phyloP scores from a whole-genome alignment of 495 filamentous ascomycete genomes.

The Aspergillus nidulans region DNA sequence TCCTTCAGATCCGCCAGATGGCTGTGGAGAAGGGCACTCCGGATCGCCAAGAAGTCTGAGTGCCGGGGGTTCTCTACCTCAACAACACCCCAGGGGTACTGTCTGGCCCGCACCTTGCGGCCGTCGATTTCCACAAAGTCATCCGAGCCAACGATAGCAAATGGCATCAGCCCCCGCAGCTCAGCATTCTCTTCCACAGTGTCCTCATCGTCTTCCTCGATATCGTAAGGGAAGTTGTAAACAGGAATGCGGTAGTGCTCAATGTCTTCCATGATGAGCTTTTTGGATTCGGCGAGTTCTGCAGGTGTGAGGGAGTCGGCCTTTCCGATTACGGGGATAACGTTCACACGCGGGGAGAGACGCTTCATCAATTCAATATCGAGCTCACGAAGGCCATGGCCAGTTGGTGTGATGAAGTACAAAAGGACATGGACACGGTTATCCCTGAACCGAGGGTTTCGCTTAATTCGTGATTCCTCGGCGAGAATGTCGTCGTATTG shows the following conservation, averaged over 20 bases:
- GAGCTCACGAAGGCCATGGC: slow-evolving; percentile 95
- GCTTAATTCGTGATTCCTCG: slow-evolving; percentile 99
- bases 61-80: slow-evolving; percentile 99
- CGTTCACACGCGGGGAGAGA: slow-evolving; percentile 95
- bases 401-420: slow-evolving; percentile 98
- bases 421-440: slow-evolving; percentile 97
- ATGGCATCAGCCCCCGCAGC: slow-evolving; percentile 94
- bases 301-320: slow-evolving; percentile 95
- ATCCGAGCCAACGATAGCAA: slow-evolving; percentile 96
- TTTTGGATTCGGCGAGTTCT: slow-evolving; percentile 97
- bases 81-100: slow-evolving; percentile 98
- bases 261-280: slow-evolving; percentile 99
- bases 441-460: slow-evolving; percentile 98
- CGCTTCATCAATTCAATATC: slow-evolving; percentile 99
- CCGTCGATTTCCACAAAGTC: slow-evolving; percentile 91
- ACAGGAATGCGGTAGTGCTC: slow-evolving; percentile 99
- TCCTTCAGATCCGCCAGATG: slow-evolving; percentile 98
- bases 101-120: slow-evolving; percentile 84
- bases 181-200: slow-evolving; percentile 99
- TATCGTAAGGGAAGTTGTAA: slow-evolving; percentile 99
- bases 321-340: slow-evolving; percentile 98
- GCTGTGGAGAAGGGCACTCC: slow-evolving; percentile 92
- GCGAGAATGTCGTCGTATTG: slow-evolving; percentile 99
- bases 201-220: slow-evolving; percentile 98
- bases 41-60: slow-evolving; percentile 96